phyloP scores from a whole-genome alignment of 495 filamentous ascomycete genomes.

The Xylaria sp. region DNA sequence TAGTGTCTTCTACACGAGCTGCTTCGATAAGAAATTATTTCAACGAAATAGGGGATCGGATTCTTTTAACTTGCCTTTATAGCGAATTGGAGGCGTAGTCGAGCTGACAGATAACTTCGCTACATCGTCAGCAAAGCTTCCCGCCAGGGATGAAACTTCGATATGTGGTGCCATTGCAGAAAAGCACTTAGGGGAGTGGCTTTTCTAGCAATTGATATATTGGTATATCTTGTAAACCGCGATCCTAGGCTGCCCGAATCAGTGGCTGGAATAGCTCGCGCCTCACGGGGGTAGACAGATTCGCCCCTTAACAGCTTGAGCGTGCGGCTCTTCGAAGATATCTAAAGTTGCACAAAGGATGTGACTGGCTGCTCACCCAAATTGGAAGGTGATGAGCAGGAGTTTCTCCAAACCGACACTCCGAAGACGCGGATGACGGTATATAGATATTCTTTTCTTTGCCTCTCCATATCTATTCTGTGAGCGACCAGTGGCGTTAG shows the following conservation, averaged over 20 bases:
- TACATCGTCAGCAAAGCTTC: background rate
- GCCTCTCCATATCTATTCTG: background rate
- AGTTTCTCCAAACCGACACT: background rate
- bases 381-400: conserved; percentile 14
- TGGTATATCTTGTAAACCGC: background rate
- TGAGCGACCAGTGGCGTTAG: conserved; percentile 9
- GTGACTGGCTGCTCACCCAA: background rate
- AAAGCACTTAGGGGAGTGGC: background rate
- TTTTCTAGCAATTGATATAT: background rate
- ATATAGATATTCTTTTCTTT: conserved; percentile 9
- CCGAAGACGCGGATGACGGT: background rate
- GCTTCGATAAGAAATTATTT: background rate
- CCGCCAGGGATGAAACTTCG: background rate
- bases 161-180: conserved; percentile 4
- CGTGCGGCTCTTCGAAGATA: conserved; percentile 12
- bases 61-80: background rate
- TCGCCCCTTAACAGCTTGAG: background rate
- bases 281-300: background rate
- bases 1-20: background rate
- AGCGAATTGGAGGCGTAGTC: background rate
- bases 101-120: background rate
- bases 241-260: background rate
- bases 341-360: background rate
- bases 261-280: background rate
- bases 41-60: background rate